Evolutionary conservation across 208 protist species (phyloP).

Genomic region (Acanthamoeba castellanii): DNA sequence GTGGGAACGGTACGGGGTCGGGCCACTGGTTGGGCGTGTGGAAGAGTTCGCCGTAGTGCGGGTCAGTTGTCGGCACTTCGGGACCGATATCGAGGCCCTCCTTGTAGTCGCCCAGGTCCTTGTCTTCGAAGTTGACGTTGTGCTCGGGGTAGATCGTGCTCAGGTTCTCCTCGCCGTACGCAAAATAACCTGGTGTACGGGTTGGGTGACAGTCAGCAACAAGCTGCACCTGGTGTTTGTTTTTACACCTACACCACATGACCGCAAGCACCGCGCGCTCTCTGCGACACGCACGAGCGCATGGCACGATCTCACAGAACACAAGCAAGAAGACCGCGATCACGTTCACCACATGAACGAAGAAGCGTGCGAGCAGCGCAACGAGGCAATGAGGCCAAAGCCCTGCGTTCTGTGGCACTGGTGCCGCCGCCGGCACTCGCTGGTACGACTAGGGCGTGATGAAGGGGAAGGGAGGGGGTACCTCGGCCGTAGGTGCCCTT

Average conservation of each 20-base stretch:
- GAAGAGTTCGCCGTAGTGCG: background rate
- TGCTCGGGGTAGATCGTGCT: constrained; percentile 13
- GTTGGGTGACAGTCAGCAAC: background rate
- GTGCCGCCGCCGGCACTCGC: background rate
- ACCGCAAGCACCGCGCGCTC: too few relatives aligned
- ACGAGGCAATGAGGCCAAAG: background rate
- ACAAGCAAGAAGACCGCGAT: background rate
- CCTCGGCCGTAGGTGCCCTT: background rate
- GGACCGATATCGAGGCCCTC: constrained; percentile 16
- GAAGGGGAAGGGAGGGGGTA: background rate
- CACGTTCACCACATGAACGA: background rate
- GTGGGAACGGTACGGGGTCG: background rate
- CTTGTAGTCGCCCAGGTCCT: constrained; percentile 42
- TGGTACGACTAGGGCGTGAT: background rate
- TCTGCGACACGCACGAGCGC: background rate
- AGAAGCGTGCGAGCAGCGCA: background rate
- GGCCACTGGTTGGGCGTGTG: constrained; percentile 56
- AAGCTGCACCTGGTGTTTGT: background rate
- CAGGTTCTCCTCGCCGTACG: constrained; percentile 39
- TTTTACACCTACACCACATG: too few relatives aligned
- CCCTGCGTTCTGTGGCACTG: background rate
- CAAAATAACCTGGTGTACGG: background rate
- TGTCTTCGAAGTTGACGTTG: constrained; percentile 38
- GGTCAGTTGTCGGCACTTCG: background rate
- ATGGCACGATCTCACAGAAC: background rate